Base-by-base conservation (phyloP, 495 filamentous ascomycete genomes). In the Amphirosellinia nigrospora region DNA sequence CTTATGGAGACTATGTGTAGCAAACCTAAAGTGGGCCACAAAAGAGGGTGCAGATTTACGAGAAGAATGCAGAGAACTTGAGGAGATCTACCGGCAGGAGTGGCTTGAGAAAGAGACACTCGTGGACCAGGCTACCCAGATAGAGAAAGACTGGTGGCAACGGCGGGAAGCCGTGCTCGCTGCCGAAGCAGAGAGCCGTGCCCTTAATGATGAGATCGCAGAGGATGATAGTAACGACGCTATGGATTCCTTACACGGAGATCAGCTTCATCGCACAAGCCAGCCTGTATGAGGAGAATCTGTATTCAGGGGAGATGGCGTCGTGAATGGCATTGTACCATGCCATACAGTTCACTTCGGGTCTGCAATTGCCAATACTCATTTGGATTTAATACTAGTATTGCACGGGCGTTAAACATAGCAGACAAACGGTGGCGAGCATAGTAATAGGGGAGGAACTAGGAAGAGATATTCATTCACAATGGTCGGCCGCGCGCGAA, bases 71-170 rank as follows among this genome's bases (percentile, higher is more conserved):
- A 90, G 90, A 68, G 81, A 77, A 26, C 82, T 92, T 73, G 89
- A 93, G 75, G 87, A 87, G 55, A 80, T 86, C 70, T 87, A 92
- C 69, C 89, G 89, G 79, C 83, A 90, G 34, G 92, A 96, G 70
- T 98, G 94, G 93, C 79, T 88, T 3, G 90, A 91, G 78, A 99
- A 98, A 79, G 94, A 98, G 76, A 79, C 84, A 34, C 77, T 90
- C 23, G 77, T 89, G 6, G 83, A 86, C 65, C 86, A 86, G 76
- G 84, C 86, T 41, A 71, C 87, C 26, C 78, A 84, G 69, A 83
- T 75, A 70, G 88, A 90, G 73, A 74, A 86, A 62, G 82, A 77
- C 34, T 87, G 80, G 81, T 78, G 83, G 70, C 74, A 78, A 36
- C 74, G 85, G 53, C 79, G 84, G 19, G 71, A 80, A 66, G 78